These are phyloP conservation scores for Lecanosticta acicola DNA, from an alignment of 2,329 filamentous ascomycete genomes.

Conservation along the genomic window DNA sequence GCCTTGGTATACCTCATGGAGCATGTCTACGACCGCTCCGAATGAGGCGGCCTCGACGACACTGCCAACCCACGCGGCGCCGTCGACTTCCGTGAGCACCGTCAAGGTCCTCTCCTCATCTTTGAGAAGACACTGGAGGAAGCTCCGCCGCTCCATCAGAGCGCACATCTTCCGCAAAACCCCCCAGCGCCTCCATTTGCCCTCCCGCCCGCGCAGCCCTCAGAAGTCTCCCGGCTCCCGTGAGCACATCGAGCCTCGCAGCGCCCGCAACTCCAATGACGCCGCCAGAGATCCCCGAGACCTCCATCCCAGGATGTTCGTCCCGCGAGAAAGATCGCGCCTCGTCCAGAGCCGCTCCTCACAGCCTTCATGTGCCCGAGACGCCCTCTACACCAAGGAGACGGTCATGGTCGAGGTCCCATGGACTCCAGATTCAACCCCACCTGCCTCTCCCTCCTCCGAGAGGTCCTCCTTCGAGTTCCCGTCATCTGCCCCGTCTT, in stretches of 20 bases:
- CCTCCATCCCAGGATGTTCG: not conserved
- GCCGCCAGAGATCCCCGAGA: not conserved
- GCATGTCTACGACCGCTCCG: not conserved
- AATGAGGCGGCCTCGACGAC: not conserved
- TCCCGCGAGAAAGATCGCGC: not conserved
- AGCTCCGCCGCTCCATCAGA: not conserved
- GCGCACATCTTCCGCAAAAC: too few relatives aligned
- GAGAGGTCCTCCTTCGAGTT: too few relatives aligned
- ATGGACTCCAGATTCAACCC: not conserved
- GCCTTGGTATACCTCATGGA: not conserved
- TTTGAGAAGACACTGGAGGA: not conserved
- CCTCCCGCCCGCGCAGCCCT: too few relatives aligned
- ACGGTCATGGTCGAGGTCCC: not conserved
- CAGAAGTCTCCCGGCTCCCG: not conserved
- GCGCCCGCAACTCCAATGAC: not conserved
- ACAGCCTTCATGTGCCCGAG: not conserved
- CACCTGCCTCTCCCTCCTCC: too few relatives aligned
- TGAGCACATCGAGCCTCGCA: not conserved
- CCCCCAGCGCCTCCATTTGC: not conserved
- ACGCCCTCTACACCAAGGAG: not conserved
- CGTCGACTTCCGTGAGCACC: not conserved
- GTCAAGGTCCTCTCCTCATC: not conserved
- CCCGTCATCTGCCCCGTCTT: too few relatives aligned
- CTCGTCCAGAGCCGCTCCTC: not conserved
- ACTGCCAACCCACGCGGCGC: not conserved